Conservation (phyloP, 1,284 basidiomycete genomes). For the Cryptococcus sp. region DNA sequence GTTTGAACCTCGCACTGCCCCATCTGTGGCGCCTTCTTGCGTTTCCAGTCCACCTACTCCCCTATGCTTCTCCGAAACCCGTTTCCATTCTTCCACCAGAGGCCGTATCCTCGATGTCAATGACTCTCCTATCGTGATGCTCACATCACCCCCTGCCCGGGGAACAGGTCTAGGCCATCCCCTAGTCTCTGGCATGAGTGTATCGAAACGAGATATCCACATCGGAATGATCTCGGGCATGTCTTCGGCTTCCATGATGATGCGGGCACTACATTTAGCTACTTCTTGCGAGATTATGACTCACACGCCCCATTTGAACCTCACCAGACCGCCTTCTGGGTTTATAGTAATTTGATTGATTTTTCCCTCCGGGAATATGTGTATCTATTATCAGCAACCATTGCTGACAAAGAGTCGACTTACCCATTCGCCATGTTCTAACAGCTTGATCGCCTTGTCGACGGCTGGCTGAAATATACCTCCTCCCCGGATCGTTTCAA, state of each 20-base stretch:
- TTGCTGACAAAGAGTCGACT: constrained; percentile 16
- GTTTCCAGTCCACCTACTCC: constrained; percentile 26
- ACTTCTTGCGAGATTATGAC: constrained; percentile 43
- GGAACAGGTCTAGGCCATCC: constrained; percentile 38
- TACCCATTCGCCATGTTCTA: constrained; percentile 83
- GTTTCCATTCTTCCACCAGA: constrained; percentile 36
- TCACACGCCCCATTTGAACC: constrained; percentile 96
- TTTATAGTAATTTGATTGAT: constrained; percentile 71
- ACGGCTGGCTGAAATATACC: constrained; percentile 89
- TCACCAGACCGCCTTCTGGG: constrained; percentile 56
- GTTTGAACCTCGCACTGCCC: constrained; percentile 23
- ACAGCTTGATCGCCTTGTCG: constrained; percentile 70
- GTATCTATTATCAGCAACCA: constrained; percentile 57
- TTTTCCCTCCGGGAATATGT: constrained; percentile 90
- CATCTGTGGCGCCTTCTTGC: constrained; percentile 7
- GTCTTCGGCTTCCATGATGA: constrained; percentile 69
- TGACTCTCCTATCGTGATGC: constrained; percentile 42
- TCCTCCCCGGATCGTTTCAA: constrained; percentile 84
- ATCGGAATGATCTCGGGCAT: constrained; percentile 86
- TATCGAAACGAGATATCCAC: constrained; percentile 89
- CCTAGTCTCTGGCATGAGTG: constrained; percentile 81
- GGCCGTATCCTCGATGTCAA: constrained; percentile 38
- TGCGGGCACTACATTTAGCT: constrained; percentile 60
- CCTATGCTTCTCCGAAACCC: constrained; percentile 14
- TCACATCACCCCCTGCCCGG: constrained; percentile 35